phyloP scores from a whole-genome alignment of 768 basidiomycete genomes.

The Mycena olivaceomarginata region DNA sequence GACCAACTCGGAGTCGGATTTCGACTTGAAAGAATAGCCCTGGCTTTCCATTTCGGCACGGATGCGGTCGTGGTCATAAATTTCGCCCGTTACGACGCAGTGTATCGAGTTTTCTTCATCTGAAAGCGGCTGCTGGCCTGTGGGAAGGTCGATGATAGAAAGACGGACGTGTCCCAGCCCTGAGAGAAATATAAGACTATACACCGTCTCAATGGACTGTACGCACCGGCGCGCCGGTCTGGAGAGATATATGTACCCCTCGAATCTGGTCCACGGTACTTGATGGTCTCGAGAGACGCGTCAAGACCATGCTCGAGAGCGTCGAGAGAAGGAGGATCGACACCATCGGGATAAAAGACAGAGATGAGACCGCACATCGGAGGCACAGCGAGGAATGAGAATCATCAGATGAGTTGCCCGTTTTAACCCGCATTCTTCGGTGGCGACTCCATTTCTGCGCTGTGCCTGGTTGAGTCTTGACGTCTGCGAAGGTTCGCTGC shows the following conservation, averaged over 20 bases:
- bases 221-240: constrained; percentile 26
- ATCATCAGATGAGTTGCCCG: too few species aligned
- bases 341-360: constrained; percentile 4
- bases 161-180: constrained; percentile 6
- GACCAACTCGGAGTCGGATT: neutral
- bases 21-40: neutral
- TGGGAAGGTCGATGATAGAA: neutral
- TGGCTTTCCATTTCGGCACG: neutral
- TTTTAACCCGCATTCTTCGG: too few species aligned
- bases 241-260: constrained; percentile 29
- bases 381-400: too few species aligned
- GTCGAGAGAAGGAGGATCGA: neutral
- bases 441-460: too few species aligned
- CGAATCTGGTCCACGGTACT: constrained; percentile 26
- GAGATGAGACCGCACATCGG: neutral
- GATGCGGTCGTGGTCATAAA: constrained; percentile 35
- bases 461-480: too few species aligned
- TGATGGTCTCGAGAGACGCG: constrained; percentile 13
- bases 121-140: neutral
- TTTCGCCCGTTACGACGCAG: constrained; percentile 37
- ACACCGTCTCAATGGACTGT: neutral
- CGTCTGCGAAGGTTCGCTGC: too few species aligned
- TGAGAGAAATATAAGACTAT: neutral
- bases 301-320: neutral
- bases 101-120: constrained; percentile 23